A percentile compares a stretch with the other conserved stretches of the same genome.
These are phyloP conservation scores for barrel medic (Medicago truncatula) DNA, from an alignment of 306 rosid species.

Conservation along the genomic window DNA sequence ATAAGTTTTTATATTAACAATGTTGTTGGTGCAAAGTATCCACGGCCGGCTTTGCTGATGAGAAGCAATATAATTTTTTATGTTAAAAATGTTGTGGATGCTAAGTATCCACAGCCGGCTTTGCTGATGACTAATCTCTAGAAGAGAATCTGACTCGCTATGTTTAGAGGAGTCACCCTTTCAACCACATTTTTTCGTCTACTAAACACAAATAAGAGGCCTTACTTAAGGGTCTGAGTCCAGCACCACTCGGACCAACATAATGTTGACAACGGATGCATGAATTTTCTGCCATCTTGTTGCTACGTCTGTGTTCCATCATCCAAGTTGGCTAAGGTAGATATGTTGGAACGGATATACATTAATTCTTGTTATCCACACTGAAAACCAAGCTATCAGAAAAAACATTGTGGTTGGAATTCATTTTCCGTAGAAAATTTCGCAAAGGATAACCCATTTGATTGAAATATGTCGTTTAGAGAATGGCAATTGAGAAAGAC, in stretches of 20 bases:
- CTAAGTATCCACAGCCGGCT: neutral
- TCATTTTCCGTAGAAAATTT: neutral
- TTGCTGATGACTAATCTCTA: neutral
- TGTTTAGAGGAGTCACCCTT: neutral
- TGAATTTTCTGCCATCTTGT: neutral
- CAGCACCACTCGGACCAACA: neutral
- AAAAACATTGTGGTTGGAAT: neutral
- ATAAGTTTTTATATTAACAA: no score
- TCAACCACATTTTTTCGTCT: neutral
- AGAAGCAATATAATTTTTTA: neutral
- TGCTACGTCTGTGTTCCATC: neutral
- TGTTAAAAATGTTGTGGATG: neutral
- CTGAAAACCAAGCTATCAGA: constrained; percentile 1
- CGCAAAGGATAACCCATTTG: neutral
- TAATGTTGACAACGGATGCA: neutral
- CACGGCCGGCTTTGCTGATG: neutral
- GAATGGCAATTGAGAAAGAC: neutral
- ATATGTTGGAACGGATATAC: neutral
- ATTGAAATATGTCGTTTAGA: neutral
- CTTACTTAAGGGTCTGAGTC: neutral
- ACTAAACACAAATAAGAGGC: neutral
- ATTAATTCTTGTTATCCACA: neutral
- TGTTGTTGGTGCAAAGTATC: neutral
- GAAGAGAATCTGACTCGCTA: neutral
- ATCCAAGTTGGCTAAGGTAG: neutral